These are phyloP conservation scores for Protostelium mycophagum DNA, from an alignment of 78 protist genomes.

Conservation along the genomic window DNA sequence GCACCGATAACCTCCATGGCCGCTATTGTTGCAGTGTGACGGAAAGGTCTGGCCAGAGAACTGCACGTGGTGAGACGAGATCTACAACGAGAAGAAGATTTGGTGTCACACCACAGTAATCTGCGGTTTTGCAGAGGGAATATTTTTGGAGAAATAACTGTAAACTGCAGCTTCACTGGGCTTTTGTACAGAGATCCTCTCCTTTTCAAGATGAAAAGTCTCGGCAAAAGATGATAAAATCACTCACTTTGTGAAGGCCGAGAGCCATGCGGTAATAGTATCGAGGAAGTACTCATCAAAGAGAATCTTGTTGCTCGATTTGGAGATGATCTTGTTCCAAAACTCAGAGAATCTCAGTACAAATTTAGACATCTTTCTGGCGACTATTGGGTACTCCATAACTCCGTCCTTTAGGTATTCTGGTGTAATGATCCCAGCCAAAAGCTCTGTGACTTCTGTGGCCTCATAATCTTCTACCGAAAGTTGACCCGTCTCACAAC, in stretches of 20 bases:
- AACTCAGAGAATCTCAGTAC: neutral
- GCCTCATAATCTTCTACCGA: neutral
- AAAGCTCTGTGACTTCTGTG: neutral
- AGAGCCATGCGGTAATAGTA: neutral
- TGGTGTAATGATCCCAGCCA: neutral
- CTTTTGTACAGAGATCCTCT: too few species aligned
- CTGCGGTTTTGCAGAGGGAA: too few species aligned
- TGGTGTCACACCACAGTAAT: too few species aligned
- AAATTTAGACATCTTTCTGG: neutral
- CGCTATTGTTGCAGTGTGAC: conserved; percentile 11
- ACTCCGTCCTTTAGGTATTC: neutral
- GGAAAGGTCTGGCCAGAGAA: conserved; percentile 2
- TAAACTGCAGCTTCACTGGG: too few species aligned
- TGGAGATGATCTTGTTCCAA: neutral
- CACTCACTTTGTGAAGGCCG: neutral
- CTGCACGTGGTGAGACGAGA: neutral
- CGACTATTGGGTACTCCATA: neutral
- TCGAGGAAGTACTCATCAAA: neutral
- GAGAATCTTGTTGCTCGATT: neutral
- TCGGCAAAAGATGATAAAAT: too few species aligned
- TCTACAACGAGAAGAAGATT: neutral
- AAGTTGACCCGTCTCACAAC: neutral
- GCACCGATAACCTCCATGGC: neutral
- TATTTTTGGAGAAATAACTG: too few species aligned
- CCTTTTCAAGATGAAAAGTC: too few species aligned